Conservation (phyloP, 2,329 filamentous ascomycete species). For the Aspergillus ibericus region DNA sequence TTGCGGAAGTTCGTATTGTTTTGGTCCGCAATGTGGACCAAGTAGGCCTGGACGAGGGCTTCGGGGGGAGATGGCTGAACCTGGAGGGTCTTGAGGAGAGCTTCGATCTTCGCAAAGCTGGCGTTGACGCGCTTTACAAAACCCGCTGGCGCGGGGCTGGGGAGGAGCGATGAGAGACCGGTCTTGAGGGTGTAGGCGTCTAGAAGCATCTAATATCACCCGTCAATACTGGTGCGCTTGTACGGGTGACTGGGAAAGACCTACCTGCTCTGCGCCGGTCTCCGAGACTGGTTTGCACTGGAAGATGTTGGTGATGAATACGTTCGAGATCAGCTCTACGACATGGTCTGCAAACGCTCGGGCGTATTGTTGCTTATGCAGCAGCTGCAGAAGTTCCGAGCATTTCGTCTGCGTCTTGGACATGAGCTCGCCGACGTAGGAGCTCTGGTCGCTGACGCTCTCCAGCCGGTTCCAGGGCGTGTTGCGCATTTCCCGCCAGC, state of each 20-base stretch:
- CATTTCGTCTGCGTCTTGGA: slow-evolving; percentile 69
- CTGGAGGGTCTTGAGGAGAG: slow-evolving; percentile 92
- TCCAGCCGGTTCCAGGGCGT: slow-evolving; percentile 95
- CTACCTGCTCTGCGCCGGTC: slow-evolving; percentile 85
- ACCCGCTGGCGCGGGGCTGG: slow-evolving; percentile 59
- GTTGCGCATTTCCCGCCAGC: slow-evolving; percentile 97
- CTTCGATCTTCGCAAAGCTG: slow-evolving; percentile 83
- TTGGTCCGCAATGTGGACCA: slow-evolving; percentile 93
- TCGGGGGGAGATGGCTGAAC: slow-evolving; percentile 88
- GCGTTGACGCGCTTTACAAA: slow-evolving; percentile 85
- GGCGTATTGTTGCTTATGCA: slow-evolving; percentile 91
- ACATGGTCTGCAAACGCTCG: slow-evolving; percentile 93
- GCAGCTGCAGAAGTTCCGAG: slow-evolving; percentile 70
- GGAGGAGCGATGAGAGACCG: slow-evolving; percentile 50
- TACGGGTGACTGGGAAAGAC: slow-evolving; percentile 8
- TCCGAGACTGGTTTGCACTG: slow-evolving; percentile 90
- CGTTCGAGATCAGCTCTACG: slow-evolving; percentile 79
- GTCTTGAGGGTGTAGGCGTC: slow-evolving; percentile 75
- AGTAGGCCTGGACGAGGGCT: slow-evolving; percentile 92
- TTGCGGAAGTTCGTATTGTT: slow-evolving; percentile 95
- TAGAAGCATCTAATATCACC: slow-evolving; percentile 71
- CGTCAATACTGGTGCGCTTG: slow-evolving; percentile 9
- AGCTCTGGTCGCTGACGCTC: slow-evolving; percentile 87
- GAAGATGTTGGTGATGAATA: slow-evolving; percentile 80
- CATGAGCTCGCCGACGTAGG: slow-evolving; percentile 82